A percentile compares a stretch with the other conserved stretches of the same genome.
These are phyloP conservation scores for Penicillium waksmanii DNA, from an alignment of 495 filamentous ascomycete species.

Conservation along the genomic window DNA sequence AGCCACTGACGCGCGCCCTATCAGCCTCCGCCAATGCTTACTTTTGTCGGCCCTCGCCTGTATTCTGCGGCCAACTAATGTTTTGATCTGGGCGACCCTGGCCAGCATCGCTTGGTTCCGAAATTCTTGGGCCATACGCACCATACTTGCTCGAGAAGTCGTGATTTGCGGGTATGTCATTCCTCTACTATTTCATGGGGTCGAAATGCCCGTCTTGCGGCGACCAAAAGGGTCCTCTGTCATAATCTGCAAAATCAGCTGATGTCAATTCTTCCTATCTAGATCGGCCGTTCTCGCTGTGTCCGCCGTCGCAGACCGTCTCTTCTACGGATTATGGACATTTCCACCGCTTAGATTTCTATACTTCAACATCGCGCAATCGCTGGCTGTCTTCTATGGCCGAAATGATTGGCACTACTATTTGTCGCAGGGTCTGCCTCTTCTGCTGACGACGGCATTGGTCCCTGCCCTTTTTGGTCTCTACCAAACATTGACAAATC, in stretches of 20 bases:
- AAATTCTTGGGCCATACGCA: constrained; percentile 43
- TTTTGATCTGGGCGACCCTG: constrained; percentile 77
- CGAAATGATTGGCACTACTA: constrained; percentile 92
- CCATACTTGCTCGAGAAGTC: constrained; percentile 62
- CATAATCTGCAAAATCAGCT: neutral
- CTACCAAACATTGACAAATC: constrained; percentile 51
- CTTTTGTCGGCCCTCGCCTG: constrained; percentile 80
- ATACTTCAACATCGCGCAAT: constrained; percentile 88
- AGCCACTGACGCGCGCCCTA: constrained; percentile 21
- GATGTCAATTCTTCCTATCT: constrained; percentile 12
- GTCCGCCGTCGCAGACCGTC: constrained; percentile 71
- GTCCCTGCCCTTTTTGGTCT: constrained; percentile 74
- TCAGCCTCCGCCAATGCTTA: constrained; percentile 66
- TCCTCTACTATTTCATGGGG: neutral
- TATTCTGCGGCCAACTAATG: constrained; percentile 87
- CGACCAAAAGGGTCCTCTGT: too few relatives aligned
- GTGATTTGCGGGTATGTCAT: constrained; percentile 67
- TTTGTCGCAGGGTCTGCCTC: constrained; percentile 82
- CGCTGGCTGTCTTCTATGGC: constrained; percentile 91
- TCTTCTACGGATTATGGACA: constrained; percentile 86
- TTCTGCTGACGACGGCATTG: constrained; percentile 81
- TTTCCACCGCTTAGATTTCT: constrained; percentile 89
- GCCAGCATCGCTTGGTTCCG: constrained; percentile 50
- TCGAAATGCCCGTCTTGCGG: too few relatives aligned
- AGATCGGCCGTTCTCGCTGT: constrained; percentile 61